These are phyloP conservation scores for Pythium diclinum DNA, from an alignment of 352 stramenopile species.

Conservation along the genomic window DNA sequence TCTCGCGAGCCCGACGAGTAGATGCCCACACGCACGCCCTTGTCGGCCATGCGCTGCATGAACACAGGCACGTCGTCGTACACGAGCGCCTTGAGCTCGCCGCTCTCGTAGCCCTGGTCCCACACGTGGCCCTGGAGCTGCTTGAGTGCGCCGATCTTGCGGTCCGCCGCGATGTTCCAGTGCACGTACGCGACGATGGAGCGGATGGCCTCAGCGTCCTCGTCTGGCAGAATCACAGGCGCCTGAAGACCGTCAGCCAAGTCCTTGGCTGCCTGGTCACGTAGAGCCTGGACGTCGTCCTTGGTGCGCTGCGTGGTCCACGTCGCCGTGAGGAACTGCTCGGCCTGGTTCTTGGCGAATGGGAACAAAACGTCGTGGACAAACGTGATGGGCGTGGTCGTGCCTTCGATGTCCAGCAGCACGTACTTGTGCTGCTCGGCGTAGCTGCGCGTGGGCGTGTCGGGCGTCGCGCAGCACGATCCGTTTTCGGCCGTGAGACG, in stretches of 20 bases:
- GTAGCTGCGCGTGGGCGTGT: conserved; percentile 29
- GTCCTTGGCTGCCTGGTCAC: conserved; percentile 46
- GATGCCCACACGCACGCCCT: conserved; percentile 86
- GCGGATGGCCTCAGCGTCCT: conserved; percentile 31
- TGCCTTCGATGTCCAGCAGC: conserved; percentile 96
- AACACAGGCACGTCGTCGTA: conserved; percentile 90
- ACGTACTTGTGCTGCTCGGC: conserved; percentile 89
- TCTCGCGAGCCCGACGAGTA: conserved; percentile 92
- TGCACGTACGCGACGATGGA: conserved; percentile 55
- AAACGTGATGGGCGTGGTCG: conserved; percentile 95
- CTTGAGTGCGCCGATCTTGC: conserved; percentile 89
- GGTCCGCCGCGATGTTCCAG: conserved; percentile 69
- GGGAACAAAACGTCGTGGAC: conserved; percentile 95
- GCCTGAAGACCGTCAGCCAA: conserved; percentile 28
- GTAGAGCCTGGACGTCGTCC: conserved; percentile 43
- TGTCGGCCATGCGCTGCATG: conserved; percentile 71
- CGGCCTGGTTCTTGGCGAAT: conserved; percentile 71
- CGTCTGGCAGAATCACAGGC: conserved; percentile 24
- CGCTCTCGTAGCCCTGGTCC: conserved; percentile 82
- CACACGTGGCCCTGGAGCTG: conserved; percentile 90
- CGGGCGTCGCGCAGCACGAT: conserved; percentile 15
- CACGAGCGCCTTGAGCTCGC: conserved; percentile 86
- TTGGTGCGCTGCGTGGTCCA: conserved; percentile 55
- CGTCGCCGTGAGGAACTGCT: conserved; percentile 51
- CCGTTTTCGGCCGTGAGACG: conserved; percentile 13